Conservation (phyloP, 495 filamentous ascomycete genomes). For the Jackrogersella minutella region DNA sequence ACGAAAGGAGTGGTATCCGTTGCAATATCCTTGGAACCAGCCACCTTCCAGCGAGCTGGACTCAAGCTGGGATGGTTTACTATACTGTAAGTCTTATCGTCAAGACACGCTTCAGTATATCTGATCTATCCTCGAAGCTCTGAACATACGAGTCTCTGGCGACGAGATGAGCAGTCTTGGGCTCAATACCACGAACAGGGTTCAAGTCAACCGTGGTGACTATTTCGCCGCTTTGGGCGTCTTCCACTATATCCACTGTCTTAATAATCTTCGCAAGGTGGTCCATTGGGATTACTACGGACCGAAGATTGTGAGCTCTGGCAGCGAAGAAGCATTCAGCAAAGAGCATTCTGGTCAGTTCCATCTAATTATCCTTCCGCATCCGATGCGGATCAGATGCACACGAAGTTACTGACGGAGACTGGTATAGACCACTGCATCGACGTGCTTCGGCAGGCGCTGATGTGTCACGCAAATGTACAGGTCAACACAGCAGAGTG, state of each 20-base stretch:
- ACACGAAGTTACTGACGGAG: neutral
- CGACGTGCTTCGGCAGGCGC: conserved; percentile 37
- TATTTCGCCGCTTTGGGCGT: conserved; percentile 46
- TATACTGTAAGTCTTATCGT: conserved; percentile 28
- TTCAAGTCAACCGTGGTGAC: conserved; percentile 40
- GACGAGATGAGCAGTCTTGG: conserved; percentile 35
- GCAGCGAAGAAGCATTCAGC: neutral
- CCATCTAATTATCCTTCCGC: neutral
- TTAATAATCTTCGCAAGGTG: conserved; percentile 38
- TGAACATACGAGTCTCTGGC: conserved; percentile 43
- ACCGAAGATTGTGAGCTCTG: neutral
- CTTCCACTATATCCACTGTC: conserved; percentile 48
- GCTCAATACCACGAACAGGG: conserved; percentile 37
- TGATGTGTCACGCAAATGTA: conserved; percentile 45
- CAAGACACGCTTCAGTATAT: neutral
- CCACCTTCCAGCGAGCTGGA: conserved; percentile 41
- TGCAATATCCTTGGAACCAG: conserved; percentile 35
- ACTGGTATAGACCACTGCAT: conserved; percentile 42
- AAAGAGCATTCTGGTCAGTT: conserved; percentile 26
- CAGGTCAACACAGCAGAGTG: conserved; percentile 16
- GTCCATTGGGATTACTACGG: conserved; percentile 38
- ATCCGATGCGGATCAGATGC: neutral
- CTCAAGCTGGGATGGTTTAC: conserved; percentile 41
- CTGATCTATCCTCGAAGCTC: conserved; percentile 22
- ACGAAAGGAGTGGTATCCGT: conserved; percentile 32